These are phyloP conservation scores for Zopfochytrium polystomum DNA, from an alignment of 371 early-diverging fungal genomes.

Conservation along the genomic window DNA sequence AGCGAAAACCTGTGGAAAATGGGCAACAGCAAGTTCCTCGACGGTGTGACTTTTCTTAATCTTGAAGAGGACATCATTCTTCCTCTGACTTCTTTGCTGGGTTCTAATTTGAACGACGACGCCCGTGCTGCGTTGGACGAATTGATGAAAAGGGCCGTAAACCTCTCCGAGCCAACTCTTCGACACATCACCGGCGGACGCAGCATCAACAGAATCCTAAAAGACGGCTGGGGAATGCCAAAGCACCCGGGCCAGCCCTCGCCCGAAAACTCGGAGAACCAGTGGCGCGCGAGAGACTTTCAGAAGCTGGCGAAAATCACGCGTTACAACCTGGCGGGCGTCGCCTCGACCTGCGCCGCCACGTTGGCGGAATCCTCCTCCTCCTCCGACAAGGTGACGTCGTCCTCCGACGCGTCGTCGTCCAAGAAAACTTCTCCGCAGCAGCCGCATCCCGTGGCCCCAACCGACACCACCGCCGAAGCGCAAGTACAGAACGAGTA, in stretches of 20 bases:
- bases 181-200: constrained; percentile 28
- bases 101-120: constrained; percentile 62
- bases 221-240: constrained; percentile 12
- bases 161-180: constrained; percentile 10
- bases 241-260: not conserved
- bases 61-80: constrained; percentile 51
- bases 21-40: not conserved
- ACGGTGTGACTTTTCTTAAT: constrained; percentile 19
- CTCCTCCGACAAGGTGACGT: too few species aligned
- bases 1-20: constrained; percentile 18
- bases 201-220: constrained; percentile 30
- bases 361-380: too few species aligned
- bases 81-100: constrained; percentile 61
- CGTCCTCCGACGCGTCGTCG: too few species aligned
- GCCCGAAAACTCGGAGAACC: constrained; percentile 17
- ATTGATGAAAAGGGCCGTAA: constrained; percentile 45
- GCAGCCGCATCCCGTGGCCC: too few species aligned
- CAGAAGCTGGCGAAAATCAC: constrained; percentile 26
- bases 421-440: too few species aligned
- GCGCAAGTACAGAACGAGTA: too few species aligned
- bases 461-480: too few species aligned
- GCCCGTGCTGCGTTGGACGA: constrained; percentile 69
- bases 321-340: constrained; percentile 43
- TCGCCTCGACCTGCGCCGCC: constrained; percentile 39
- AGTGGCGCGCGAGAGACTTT: constrained; percentile 35